Conservation (phyloP, 2,329 filamentous ascomycete genomes). For the Knufia petricola region DNA sequence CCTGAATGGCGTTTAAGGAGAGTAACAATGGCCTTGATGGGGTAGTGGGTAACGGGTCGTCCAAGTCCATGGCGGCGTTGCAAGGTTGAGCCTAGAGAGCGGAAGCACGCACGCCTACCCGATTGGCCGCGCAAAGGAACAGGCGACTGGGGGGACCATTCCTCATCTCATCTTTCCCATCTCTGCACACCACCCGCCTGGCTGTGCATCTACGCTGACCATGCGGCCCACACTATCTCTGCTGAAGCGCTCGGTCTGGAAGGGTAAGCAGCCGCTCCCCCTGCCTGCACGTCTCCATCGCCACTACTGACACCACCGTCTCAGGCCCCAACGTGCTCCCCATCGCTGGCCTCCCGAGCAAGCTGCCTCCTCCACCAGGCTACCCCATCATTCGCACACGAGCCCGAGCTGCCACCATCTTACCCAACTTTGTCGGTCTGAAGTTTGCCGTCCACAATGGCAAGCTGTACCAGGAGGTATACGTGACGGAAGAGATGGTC, state of each 20-base stretch:
- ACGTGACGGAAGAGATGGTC: constrained; percentile 91
- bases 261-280: constrained; percentile 48
- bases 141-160: too few relatives aligned
- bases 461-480: constrained; percentile 72
- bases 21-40: background rate
- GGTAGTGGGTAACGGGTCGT: too few relatives aligned
- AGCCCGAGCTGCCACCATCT: constrained; percentile 76
- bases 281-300: constrained; percentile 12
- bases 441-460: constrained; percentile 89
- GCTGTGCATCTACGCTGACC: constrained; percentile 10
- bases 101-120: background rate
- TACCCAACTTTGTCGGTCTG: constrained; percentile 84
- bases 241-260: constrained; percentile 74
- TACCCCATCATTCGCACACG: constrained; percentile 69
- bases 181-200: background rate
- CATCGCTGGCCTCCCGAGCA: constrained; percentile 29
- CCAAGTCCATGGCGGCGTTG: background rate
- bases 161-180: background rate
- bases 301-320: background rate
- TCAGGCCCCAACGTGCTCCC: constrained; percentile 28
- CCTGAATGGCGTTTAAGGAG: background rate
- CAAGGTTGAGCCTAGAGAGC: background rate
- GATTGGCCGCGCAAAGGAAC: constrained; percentile 10
- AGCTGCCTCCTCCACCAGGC: constrained; percentile 48
- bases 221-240: constrained; percentile 64